phyloP scores from a whole-genome alignment of 108 stramenopile species.

The Pseudonitzschia multiseries region DNA sequence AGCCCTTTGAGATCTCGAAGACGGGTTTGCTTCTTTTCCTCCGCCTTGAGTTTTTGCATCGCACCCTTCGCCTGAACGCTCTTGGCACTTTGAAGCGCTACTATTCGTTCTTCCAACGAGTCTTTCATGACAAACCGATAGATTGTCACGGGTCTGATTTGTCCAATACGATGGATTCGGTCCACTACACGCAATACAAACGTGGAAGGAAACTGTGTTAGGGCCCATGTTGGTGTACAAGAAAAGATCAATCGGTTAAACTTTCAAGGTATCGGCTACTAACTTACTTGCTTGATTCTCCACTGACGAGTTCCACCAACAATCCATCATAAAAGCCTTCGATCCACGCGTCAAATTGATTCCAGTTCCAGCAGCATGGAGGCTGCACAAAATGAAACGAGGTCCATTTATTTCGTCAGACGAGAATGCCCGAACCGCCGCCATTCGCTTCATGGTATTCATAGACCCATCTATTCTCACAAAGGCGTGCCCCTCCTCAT shows the following conservation, averaged over 20 bases:
- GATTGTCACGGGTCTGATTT: constrained; percentile 43
- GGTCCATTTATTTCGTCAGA: constrained; percentile 21
- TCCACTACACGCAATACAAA: constrained; percentile 26
- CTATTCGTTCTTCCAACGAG: constrained; percentile 50
- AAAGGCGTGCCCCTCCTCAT: constrained; percentile 46
- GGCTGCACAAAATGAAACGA: constrained; percentile 44
- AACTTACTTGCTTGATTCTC: not conserved
- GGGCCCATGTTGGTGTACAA: not conserved
- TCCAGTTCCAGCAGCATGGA: constrained; percentile 53
- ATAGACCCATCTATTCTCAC: constrained; percentile 58
- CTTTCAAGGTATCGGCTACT: not conserved
- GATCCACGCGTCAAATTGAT: constrained; percentile 71
- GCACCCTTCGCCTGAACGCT: constrained; percentile 45
- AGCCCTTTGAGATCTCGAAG: constrained; percentile 40
- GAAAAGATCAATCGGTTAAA: not conserved
- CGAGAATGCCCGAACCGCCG: not conserved
- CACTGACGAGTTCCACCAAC: constrained; percentile 38
- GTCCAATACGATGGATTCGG: constrained; percentile 51
- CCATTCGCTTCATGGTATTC: constrained; percentile 31
- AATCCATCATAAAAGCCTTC: constrained; percentile 62
- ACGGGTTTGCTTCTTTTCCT: constrained; percentile 48
- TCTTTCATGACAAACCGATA: constrained; percentile 39
- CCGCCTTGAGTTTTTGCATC: constrained; percentile 40
- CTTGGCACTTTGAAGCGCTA: constrained; percentile 43
- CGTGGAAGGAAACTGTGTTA: not conserved